Percentiles rank a stretch among this genome's conserved stretches.
These are phyloP conservation scores for Pilobolus umbonatus DNA, from an alignment of 192 early-diverging fungal genomes.

Conservation along the genomic window DNA sequence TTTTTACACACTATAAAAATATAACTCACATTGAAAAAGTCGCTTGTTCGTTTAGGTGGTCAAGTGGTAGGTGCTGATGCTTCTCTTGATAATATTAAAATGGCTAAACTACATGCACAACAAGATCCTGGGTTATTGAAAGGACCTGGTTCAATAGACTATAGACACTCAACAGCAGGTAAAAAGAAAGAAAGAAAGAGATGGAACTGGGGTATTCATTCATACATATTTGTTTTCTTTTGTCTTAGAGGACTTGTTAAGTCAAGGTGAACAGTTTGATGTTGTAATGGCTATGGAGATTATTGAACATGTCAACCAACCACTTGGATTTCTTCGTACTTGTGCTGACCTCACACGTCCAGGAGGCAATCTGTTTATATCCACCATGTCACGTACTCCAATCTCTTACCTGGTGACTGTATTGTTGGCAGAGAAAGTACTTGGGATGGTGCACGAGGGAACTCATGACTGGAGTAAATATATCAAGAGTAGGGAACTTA, in stretches of 20 bases:
- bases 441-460: constrained; percentile 72
- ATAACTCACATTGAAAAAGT: too few species aligned
- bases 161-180: constrained; percentile 64
- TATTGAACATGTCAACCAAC: constrained; percentile 86
- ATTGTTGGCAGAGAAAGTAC: constrained; percentile 72
- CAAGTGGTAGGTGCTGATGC: constrained; percentile 81
- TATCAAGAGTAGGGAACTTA: constrained; percentile 71
- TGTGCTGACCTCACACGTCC: constrained; percentile 55
- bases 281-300: constrained; percentile 84
- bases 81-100: constrained; percentile 71
- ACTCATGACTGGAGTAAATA: constrained; percentile 89
- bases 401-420: constrained; percentile 75
- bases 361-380: constrained; percentile 70
- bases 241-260: constrained; percentile 63
- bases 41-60: constrained; percentile 73
- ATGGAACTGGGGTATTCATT: not conserved
- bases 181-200: constrained; percentile 13
- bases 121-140: constrained; percentile 60
- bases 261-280: constrained; percentile 59
- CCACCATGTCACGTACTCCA: constrained; percentile 88
- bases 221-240: not conserved
- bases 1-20: not conserved
- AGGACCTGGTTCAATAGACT: constrained; percentile 51
- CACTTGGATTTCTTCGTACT: constrained; percentile 61
- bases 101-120: constrained; percentile 68